Base-by-base conservation (phyloP, 306 rosid species). In the Quillaja saponaria region DNA sequence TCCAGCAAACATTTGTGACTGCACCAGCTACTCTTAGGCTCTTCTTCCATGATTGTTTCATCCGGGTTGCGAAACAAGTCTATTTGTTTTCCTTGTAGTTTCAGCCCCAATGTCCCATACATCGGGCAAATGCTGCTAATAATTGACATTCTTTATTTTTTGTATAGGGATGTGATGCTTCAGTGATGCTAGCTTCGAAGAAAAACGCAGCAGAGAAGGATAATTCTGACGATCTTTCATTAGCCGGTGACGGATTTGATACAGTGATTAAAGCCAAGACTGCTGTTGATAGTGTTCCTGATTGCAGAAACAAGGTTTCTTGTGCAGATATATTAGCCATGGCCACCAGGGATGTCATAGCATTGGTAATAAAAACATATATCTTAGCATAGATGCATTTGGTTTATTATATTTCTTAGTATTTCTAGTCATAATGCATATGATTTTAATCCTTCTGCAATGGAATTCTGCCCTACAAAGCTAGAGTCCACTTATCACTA, bases 181-280 rank as follows among this genome's bases (percentile, higher is more conserved):
- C 98, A 31, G 68, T 88, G 50, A 57, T 91, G 55, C 77, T 91
- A n/a, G 76, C 83, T 52, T 67, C 78, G 17, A 68, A 79, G 58
- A 82, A 82, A 53, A 63, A 41, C 28, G 68, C 73, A 12, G 67
- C 92, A 3, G 98, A 91, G 81, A 86, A 81, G 73, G 85, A 88
- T 21, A 78, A 80, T 65, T 46, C 85, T 3, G 89, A 81, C 0
- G 51, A 88, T 60, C 81, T 86, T 16, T 88, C 98, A 14, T 66
- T 91, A 8, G 96, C 95, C 6, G 96, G 96, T 31, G 98, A 88
- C 28, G 98, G 98, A 1, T 91, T 88, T 48, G 98, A 91, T 78
- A 91, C 98, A 0, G 95, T 91, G 66, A 81, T 84, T 41, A 84
- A 74, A 76, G 95, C 96, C 69, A 91, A 88, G 78, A 92, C 82